Base-by-base conservation (phyloP, 345 rosid species). In the Brassica rapa region DNA sequence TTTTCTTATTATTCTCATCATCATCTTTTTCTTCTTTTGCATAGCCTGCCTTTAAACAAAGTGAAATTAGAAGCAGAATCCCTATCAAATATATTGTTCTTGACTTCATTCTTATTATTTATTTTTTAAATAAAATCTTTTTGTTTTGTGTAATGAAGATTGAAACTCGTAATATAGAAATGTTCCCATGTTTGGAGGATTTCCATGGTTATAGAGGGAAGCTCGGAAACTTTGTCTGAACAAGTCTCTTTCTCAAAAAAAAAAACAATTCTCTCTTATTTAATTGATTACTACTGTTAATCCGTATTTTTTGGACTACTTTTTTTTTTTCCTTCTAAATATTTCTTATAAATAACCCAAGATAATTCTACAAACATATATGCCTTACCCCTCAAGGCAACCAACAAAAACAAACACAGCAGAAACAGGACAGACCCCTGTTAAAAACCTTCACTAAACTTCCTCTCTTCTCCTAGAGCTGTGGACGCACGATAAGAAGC, bases 221-320 rank as follows among this genome's bases (percentile, higher is more conserved):
- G 69, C 56, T 70, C 70, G 80, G 80, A 77, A 77, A 62, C 64
- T 30, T 30, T 68, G 68, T 60, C 49, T 74, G 29, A 64, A 51
- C 64, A 49, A 23, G 37, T 70, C 73, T 68, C 53, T 35, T 53
- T 64, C 64, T 43, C 21, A 19, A 19, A 19, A 32, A 32, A 32
- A 32, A 5, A 32, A 32, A 32, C 35, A 32, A 32, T 6, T 32
- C 35, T 41, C 12, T 43, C 53, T 12, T 5, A 19, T 19, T 19
- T 19, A 19, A 19, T 19, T 19, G 21, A 19, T 19, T 19, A 19
- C 21, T 19, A 19, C 21, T 19, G 21, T 19, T 19, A 19, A 19
- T 19, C 21, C 21, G 21, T 19, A 19, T 19, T 19, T 19, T 19
- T 19, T 19, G 21, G 21, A 19, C 19, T 19, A 19, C 19, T 19